Base-by-base conservation (phyloP, 257 asterid genomes). In the Nicotiana benthamiana region DNA sequence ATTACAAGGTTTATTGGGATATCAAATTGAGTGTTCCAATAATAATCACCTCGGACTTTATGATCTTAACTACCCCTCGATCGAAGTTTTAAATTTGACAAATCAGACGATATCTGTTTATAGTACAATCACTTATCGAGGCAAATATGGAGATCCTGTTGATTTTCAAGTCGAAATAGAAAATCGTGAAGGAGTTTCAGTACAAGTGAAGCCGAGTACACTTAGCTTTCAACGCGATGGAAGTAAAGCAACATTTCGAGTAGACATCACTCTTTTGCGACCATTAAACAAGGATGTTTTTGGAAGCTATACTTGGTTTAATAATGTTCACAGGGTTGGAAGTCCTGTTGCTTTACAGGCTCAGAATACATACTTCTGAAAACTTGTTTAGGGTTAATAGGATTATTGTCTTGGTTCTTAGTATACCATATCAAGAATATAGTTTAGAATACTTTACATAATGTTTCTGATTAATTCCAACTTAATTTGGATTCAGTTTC, bases 221-320 rank as follows among this genome's bases (percentile, higher is more conserved):
- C 60, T 80, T 11, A 79, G 70, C 27, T 13, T 68, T 80, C 48
- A 34, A 67, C 10, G 18, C 34, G 72, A 60, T 4, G 3, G 43
- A 40, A 68, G 18, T 28, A 80, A 7, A 11, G 70, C 70, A 54
- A 80, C 70, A 24, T 80, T 27, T 10, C 68, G 12, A 17, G 79
- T 80, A 17, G 24, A 67, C 2, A 36, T 80, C 30, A 1, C 11
- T 27, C 67, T 56, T 11, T 15, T 13, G 7, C 5, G 9, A 20
- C 20, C 24, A 6, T 30, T n/a, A 9, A 6, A 57, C 3, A 56
- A 46, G 15, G 56, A 30, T 20, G 83, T 34, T 27, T 80, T 80
- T 34, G 83, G 83, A 6, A 80, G 83, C 40, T 32, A 66, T 12
- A 80, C 83, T 15, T 80, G 83, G 83, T 68, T 52, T 18, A 80